Evolutionary conservation across 306 rosid genomes (phyloP).

Genomic region (Trifolium dubium): DNA sequence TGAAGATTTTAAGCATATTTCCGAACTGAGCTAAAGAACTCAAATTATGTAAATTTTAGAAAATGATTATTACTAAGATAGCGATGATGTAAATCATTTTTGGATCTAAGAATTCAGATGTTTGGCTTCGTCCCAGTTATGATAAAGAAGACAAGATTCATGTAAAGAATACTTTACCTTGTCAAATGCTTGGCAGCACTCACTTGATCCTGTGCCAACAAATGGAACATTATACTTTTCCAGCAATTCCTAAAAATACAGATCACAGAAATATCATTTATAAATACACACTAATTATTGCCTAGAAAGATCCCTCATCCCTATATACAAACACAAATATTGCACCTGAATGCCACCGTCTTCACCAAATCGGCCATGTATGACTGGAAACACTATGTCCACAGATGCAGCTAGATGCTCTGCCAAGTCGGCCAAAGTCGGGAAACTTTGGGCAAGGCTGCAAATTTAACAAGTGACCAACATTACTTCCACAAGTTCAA

Average conservation of each 20-base stretch:
- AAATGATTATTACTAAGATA: background rate
- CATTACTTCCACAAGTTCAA: slow-evolving; percentile 26
- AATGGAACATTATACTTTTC: slow-evolving; percentile 82
- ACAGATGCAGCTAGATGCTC: slow-evolving; percentile 79
- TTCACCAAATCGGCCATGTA: slow-evolving; percentile 95
- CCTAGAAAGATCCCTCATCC: slow-evolving; percentile 34
- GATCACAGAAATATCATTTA: slow-evolving; percentile 38
- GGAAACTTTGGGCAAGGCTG: slow-evolving; percentile 92
- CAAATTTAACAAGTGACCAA: slow-evolving; percentile 44
- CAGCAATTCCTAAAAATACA: slow-evolving; percentile 70
- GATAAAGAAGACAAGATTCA: slow-evolving; percentile 18
- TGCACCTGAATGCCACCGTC: slow-evolving; percentile 95
- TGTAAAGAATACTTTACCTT: slow-evolving; percentile 56
- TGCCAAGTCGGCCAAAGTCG: slow-evolving; percentile 70
- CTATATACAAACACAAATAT: slow-evolving; percentile 8
- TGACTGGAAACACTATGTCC: slow-evolving; percentile 92
- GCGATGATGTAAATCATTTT: slow-evolving; percentile 20
- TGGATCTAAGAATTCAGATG: slow-evolving; percentile 29
- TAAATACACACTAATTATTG: background rate
- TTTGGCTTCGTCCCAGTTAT: background rate
- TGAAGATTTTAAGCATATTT: slow-evolving; percentile 18
- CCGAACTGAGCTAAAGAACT: background rate
- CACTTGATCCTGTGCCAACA: slow-evolving; percentile 92
- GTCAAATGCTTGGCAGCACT: slow-evolving; percentile 85
- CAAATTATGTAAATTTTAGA: slow-evolving; percentile 3